Conservation (phyloP, 345 rosid genomes). For the Tarenaya hassleriana region DNA sequence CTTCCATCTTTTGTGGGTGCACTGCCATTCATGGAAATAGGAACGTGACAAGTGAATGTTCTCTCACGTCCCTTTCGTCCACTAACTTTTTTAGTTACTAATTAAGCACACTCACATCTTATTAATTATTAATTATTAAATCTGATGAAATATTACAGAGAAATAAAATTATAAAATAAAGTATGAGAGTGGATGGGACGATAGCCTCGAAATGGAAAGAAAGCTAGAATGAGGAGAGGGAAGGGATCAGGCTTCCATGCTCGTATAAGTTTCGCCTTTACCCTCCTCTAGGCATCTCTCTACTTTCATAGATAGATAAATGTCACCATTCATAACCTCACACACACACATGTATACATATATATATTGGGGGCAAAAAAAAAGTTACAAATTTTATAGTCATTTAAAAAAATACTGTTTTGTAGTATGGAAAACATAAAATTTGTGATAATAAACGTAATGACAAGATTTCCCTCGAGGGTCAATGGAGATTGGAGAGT, state of each 20-base stretch:
- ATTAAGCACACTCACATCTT: constrained; percentile 12
- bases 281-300: constrained; percentile 33
- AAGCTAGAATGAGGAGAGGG: constrained; percentile 42
- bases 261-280: constrained; percentile 53
- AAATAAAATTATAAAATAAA: constrained; percentile 16
- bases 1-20: constrained; percentile 76
- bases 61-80: constrained; percentile 57
- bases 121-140: constrained; percentile 3
- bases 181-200: constrained; percentile 71
- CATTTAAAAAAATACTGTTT: no score
- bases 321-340: no score
- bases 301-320: neutral
- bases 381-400: no score
- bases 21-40: constrained; percentile 60
- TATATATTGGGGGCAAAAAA: no score
- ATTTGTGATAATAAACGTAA: no score
- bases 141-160: neutral
- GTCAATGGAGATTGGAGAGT: no score
- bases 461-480: no score
- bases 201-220: constrained; percentile 46
- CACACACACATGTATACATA: no score
- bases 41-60: constrained; percentile 50
- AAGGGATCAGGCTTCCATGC: constrained; percentile 38
- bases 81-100: constrained; percentile 21
- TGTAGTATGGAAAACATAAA: no score